Evolutionary conservation across 345 rosid genomes (phyloP).

Genomic region (Moricandia moricandioides): DNA sequence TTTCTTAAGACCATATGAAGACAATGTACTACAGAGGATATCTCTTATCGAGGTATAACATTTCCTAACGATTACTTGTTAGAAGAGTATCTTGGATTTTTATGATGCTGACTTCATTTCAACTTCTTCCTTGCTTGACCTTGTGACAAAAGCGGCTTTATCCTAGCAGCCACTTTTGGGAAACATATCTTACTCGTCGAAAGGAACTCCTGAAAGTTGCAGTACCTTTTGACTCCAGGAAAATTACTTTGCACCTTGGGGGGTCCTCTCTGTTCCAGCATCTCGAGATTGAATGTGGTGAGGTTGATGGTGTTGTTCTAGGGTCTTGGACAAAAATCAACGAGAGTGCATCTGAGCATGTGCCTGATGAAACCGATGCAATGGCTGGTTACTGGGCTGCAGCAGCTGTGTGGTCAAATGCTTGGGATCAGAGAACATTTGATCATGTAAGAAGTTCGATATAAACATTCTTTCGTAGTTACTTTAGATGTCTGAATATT

Average conservation of each 20-base stretch:
- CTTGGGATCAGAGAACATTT: constrained; percentile 91
- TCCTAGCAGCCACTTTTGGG: constrained; percentile 94
- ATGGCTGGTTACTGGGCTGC: constrained; percentile 90
- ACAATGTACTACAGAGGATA: constrained; percentile 70
- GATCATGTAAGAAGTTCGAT: constrained; percentile 68
- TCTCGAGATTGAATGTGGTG: constrained; percentile 75
- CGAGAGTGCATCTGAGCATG: constrained; percentile 50
- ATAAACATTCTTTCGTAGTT: background rate
- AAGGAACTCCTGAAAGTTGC: constrained; percentile 40
- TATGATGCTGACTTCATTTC: constrained; percentile 32
- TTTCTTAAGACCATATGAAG: constrained; percentile 71
- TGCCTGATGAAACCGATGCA: constrained; percentile 55
- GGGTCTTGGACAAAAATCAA: constrained; percentile 77
- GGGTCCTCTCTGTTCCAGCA: constrained; percentile 44
- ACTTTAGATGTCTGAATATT: constrained; percentile 1
- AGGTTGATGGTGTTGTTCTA: constrained; percentile 90
- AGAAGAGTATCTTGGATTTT: constrained; percentile 15
- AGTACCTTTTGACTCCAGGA: constrained; percentile 41
- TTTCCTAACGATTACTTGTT: constrained; percentile 20
- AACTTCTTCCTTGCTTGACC: constrained; percentile 31
- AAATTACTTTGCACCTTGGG: constrained; percentile 48
- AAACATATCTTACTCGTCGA: constrained; percentile 62
- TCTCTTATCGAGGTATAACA: constrained; percentile 78
- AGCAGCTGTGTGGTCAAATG: constrained; percentile 88
- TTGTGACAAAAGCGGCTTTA: constrained; percentile 73